Conservation (phyloP, 139 green algal genomes). For the Chlorella sp. region DNA sequence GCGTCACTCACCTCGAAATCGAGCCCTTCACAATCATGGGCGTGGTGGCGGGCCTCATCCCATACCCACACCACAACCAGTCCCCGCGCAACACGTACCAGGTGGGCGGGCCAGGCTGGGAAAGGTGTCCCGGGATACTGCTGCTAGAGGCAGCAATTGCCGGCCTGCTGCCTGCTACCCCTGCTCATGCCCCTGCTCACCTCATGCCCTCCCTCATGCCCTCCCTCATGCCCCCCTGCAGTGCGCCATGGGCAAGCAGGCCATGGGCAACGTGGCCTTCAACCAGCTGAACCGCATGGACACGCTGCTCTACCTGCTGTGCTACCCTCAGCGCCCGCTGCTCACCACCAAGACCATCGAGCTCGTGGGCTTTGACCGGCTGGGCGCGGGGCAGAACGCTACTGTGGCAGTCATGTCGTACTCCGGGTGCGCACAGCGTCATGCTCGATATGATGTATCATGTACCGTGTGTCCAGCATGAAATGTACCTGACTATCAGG, state of each 20-base stretch:
- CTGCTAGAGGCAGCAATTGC: background rate
- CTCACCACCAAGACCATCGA: conserved; percentile 98
- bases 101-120: conserved; percentile 25
- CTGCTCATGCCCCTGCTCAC: no score
- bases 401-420: conserved; percentile 98
- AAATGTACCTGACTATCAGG: no score
- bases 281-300: conserved; percentile 97
- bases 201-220: background rate
- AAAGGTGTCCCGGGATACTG: no score
- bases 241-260: conserved; percentile 99
- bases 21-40: conserved; percentile 99
- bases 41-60: conserved; percentile 97
- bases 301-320: conserved; percentile 97
- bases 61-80: conserved; percentile 99
- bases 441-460: background rate
- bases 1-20: conserved; percentile 97
- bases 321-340: conserved; percentile 95
- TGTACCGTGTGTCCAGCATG: no score
- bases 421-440: conserved; percentile 53
- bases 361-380: conserved; percentile 91
- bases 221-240: conserved; percentile 40
- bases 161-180: background rate
- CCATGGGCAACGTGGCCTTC: conserved; percentile 98
- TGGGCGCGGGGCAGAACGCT: conserved; percentile 98
- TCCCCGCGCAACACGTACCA: conserved; percentile 99